A percentile compares a stretch with the other conserved stretches of the same genome.
Evolutionary conservation across 495 filamentous ascomycete genomes (phyloP).

Genomic region (Penicillium silybi): DNA sequence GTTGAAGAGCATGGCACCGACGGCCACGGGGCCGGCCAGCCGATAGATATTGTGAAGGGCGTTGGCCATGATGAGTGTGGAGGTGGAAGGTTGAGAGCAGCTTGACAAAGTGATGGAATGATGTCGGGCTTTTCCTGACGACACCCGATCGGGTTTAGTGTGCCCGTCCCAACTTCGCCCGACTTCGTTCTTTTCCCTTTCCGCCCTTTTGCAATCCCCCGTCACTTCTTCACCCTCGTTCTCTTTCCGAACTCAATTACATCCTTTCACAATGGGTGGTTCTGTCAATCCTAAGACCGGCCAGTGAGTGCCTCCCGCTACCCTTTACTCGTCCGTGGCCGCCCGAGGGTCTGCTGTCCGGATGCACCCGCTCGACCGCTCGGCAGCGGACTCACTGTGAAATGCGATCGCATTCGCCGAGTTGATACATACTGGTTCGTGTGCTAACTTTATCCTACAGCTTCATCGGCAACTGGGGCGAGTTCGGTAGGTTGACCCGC

Average conservation of each 20-base stretch:
- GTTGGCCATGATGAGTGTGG: conserved; percentile 50
- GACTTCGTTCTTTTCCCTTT: conserved; percentile 30
- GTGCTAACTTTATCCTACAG: conserved; percentile 46
- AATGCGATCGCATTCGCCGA: background rate
- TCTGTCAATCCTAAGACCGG: conserved; percentile 59
- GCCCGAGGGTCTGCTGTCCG: conserved; percentile 15
- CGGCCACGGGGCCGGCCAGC: conserved; percentile 64
- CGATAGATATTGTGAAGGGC: conserved; percentile 61
- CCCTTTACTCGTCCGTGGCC: conserved; percentile 7
- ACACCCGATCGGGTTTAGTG: conserved; percentile 44
- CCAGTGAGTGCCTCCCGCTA: conserved; percentile 55
- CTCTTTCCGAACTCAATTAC: background rate
- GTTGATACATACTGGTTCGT: background rate
- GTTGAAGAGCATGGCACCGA: conserved; percentile 59
- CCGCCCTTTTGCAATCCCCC: conserved; percentile 20
- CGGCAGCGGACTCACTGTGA: background rate
- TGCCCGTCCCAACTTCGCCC: conserved; percentile 33
- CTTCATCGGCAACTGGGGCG: conserved; percentile 82
- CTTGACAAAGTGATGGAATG: conserved; percentile 20
- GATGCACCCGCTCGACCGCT: conserved; percentile 21
- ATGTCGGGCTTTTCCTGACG: conserved; percentile 40
- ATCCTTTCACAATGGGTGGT: conserved; percentile 63
- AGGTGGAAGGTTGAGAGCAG: conserved; percentile 13
- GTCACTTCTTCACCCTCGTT: conserved; percentile 17
- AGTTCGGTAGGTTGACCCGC: conserved; percentile 62